Evolutionary conservation across 2,329 filamentous ascomycete genomes (phyloP).

Genomic region (Colletotrichum sublineola): DNA sequence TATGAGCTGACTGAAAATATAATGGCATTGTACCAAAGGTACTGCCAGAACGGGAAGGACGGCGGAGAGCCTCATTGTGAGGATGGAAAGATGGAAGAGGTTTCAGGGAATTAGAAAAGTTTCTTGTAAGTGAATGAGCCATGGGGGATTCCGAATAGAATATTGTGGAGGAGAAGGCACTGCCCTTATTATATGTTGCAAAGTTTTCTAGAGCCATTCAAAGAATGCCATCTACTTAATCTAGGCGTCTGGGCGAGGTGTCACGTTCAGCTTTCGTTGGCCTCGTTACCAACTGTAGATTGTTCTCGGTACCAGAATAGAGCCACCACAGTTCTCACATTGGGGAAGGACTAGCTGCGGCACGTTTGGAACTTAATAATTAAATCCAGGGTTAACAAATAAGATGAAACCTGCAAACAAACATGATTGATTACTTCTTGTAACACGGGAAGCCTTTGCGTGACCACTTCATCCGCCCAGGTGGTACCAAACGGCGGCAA

Average conservation of each 20-base stretch:
- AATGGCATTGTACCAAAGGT: constrained; percentile 34
- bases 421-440: neutral
- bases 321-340: no score
- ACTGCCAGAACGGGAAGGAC: neutral
- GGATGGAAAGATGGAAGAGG: neutral
- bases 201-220: neutral
- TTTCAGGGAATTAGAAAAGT: neutral
- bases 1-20: constrained; percentile 44
- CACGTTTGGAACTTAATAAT: rapidly evolving
- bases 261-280: neutral
- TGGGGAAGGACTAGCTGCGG: neutral
- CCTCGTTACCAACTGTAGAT: no score
- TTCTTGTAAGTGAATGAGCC: neutral
- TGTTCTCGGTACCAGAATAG: no score
- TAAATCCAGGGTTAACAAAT: neutral
- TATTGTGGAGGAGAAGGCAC: no score
- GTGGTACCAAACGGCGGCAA: rapidly evolving
- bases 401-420: no score
- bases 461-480: neutral
- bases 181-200: neutral
- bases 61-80: neutral
- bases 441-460: neutral
- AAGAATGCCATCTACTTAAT: neutral
- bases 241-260: neutral
- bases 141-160: rapidly evolving